A percentile compares a stretch with the other conserved stretches of the same genome.
phyloP scores from a whole-genome alignment of 2,329 filamentous ascomycete species.

The Pseudogymnoascus sp. region DNA sequence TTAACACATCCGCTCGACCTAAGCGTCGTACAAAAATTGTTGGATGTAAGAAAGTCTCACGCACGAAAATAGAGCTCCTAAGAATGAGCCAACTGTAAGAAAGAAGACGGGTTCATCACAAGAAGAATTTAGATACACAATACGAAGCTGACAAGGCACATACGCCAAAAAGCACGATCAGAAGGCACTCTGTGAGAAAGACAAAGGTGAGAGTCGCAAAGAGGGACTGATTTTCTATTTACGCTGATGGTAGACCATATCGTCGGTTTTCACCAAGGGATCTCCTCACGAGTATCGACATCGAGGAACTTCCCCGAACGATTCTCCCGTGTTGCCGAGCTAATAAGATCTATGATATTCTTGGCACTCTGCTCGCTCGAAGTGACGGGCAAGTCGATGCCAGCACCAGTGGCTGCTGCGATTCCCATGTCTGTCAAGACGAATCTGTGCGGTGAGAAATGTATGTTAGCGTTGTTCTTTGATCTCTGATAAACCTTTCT shows the following conservation, averaged over 20 bases:
- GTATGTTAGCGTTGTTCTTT: neutral
- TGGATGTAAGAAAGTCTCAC: neutral
- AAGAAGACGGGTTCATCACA: neutral
- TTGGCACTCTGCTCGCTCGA: neutral
- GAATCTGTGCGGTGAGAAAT: neutral
- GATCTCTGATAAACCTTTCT: neutral
- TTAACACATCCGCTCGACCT: neutral
- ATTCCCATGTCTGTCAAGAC: neutral
- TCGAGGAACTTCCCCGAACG: neutral
- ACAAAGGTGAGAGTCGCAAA: neutral
- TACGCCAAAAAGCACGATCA: neutral
- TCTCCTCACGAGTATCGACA: neutral
- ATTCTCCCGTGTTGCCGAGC: neutral
- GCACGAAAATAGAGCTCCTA: neutral
- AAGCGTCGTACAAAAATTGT: neutral
- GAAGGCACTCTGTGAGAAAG: neutral
- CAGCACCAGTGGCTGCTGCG: neutral
- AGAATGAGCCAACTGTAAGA: neutral
- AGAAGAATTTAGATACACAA: neutral
- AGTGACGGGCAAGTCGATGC: neutral
- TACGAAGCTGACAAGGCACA: neutral
- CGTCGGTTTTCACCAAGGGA: neutral
- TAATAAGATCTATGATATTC: neutral
- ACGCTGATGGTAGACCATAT: neutral
- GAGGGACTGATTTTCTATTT: neutral